phyloP scores from a whole-genome alignment of 202 grass and related monocot genomes.

The Zoysia matrella region DNA sequence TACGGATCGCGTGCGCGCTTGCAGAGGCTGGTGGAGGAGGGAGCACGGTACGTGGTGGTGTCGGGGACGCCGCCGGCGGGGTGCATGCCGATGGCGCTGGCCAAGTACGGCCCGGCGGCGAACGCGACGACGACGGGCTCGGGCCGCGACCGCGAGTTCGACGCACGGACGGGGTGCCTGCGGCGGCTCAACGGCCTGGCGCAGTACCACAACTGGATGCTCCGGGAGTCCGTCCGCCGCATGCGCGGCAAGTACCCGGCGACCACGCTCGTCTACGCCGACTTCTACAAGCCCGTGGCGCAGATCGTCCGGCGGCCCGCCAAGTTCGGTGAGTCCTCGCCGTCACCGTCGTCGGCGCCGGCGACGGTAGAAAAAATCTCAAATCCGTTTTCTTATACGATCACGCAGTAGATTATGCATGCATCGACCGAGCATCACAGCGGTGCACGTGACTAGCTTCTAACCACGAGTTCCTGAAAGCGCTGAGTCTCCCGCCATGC shows the following conservation, averaged over 20 bases:
- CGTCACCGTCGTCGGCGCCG: too few relatives aligned
- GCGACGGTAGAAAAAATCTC: too few relatives aligned
- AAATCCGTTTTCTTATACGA: not conserved
- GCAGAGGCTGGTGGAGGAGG: slow-evolving; percentile 57
- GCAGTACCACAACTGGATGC: slow-evolving; percentile 69
- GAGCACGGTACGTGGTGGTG: slow-evolving; percentile 55
- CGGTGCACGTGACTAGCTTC: not conserved
- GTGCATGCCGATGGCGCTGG: slow-evolving; percentile 53
- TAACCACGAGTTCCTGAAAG: not conserved
- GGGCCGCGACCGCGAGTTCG: slow-evolving; percentile 27
- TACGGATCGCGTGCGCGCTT: not conserved
- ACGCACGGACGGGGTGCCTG: slow-evolving; percentile 62
- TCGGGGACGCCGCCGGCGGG: slow-evolving; percentile 43
- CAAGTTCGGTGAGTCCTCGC: slow-evolving; percentile 50
- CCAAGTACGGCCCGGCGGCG: slow-evolving; percentile 20
- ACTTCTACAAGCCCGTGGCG: slow-evolving; percentile 61
- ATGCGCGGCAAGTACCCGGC: slow-evolving; percentile 49
- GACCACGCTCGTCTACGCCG: slow-evolving; percentile 62
- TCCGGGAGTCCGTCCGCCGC: slow-evolving; percentile 43
- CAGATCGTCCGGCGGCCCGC: slow-evolving; percentile 44
- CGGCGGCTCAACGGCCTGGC: slow-evolving; percentile 60
- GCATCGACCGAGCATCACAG: too few relatives aligned
- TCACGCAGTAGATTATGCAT: not conserved
- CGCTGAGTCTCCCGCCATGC: not conserved
- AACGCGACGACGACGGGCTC: not conserved